Evolutionary conservation across 2,329 filamentous ascomycete genomes (phyloP).

Genomic region (Truncatella angustata): DNA sequence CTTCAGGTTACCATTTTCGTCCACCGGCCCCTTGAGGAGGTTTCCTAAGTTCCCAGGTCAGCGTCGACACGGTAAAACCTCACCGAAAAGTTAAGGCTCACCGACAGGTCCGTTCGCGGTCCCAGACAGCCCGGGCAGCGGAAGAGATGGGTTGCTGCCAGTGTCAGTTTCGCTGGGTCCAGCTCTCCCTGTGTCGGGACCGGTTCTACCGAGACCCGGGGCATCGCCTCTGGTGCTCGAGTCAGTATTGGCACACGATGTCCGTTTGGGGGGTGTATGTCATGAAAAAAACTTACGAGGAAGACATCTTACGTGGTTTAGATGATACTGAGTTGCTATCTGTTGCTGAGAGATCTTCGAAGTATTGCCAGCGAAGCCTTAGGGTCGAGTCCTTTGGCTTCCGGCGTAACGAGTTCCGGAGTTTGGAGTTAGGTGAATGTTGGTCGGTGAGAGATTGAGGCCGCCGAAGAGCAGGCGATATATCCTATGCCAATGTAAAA

Average conservation of each 20-base stretch:
- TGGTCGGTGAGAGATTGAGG: background rate
- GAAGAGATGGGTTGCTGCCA: conserved; percentile 14
- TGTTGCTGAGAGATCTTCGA: background rate
- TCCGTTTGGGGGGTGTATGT: too few relatives aligned
- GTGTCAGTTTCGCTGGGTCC: background rate
- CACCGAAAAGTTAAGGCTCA: background rate
- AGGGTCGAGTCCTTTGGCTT: background rate
- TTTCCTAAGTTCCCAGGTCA: conserved; percentile 35
- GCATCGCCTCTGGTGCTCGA: background rate
- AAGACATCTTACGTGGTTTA: background rate
- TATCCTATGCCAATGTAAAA: too few relatives aligned
- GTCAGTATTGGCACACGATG: too few relatives aligned
- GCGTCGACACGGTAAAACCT: conserved; percentile 6
- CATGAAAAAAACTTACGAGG: too few relatives aligned
- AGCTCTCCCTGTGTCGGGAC: conserved; percentile 10
- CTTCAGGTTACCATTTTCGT: conserved; percentile 57
- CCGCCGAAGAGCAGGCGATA: background rate
- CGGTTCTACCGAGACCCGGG: background rate
- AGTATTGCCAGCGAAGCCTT: background rate
- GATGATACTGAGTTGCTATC: too few relatives aligned
- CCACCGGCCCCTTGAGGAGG: conserved; percentile 56
- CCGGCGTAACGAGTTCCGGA: background rate
- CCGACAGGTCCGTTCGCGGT: conserved; percentile 26
- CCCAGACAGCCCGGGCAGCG: conserved; percentile 28
- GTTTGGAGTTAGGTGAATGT: background rate